phyloP scores from a whole-genome alignment of 805 yeast genomes.

The Yarrowia sp. region DNA sequence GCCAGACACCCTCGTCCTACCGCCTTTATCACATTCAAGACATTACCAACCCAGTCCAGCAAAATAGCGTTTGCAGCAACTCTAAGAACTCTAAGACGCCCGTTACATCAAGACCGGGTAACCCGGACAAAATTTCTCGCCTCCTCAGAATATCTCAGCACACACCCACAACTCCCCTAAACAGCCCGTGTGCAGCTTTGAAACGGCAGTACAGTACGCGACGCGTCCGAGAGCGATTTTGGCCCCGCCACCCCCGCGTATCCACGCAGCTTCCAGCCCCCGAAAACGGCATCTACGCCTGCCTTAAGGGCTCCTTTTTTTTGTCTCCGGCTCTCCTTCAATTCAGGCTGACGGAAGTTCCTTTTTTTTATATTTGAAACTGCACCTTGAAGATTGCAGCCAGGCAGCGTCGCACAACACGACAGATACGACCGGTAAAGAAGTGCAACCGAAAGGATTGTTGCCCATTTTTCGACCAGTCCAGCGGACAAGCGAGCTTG shows the following conservation, averaged over 20 bases:
- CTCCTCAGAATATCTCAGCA: constrained; percentile 38
- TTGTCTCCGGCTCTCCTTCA: not conserved
- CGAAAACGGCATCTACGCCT: not conserved
- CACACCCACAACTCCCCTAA: constrained; percentile 21
- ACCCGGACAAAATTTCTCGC: constrained; percentile 23
- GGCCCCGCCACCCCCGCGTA: constrained; percentile 31
- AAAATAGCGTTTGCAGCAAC: not conserved
- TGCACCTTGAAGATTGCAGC: constrained; percentile 1
- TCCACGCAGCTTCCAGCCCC: constrained; percentile 13
- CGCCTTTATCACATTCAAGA: not conserved
- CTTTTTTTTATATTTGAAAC: not conserved
- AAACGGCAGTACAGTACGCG: constrained; percentile 34
- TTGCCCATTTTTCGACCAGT: not conserved
- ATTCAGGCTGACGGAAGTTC: too few relatives aligned
- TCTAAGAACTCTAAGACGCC: not conserved
- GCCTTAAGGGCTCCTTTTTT: not conserved
- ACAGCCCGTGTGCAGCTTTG: constrained; percentile 27
- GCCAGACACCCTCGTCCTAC: too few relatives aligned
- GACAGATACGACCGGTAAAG: not conserved
- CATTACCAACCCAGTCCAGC: not conserved
- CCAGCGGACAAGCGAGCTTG: too few relatives aligned
- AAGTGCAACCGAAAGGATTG: too few relatives aligned
- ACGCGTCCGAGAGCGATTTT: constrained; percentile 21
- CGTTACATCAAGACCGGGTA: constrained; percentile 7
- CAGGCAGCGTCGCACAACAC: not conserved